These are phyloP conservation scores for Trypethelium eluteriae DNA, from an alignment of 495 filamentous ascomycete genomes.

Conservation along the genomic window DNA sequence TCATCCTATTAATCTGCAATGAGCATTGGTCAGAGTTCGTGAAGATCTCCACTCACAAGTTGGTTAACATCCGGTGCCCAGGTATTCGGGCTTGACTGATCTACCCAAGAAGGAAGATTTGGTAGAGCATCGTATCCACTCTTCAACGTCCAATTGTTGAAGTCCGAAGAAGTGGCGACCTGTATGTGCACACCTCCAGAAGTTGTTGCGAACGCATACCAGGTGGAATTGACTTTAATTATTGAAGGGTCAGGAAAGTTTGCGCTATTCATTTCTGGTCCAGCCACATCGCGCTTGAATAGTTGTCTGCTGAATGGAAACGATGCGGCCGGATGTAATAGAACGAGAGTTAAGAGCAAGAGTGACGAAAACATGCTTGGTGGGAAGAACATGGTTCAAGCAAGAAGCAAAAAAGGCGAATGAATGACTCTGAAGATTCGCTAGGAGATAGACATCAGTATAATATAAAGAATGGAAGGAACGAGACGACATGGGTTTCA, in stretches of 20 bases:
- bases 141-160: slow-evolving; percentile 20
- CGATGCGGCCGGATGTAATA: slow-evolving; percentile 3
- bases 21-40: not conserved
- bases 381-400: not conserved
- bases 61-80: slow-evolving; percentile 26
- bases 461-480: not conserved
- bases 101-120: slow-evolving; percentile 20
- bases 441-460: not conserved
- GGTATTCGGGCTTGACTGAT: slow-evolving; percentile 16
- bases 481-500: slow-evolving; percentile 8
- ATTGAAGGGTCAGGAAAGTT: slow-evolving; percentile 22
- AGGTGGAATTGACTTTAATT: slow-evolving; percentile 13
- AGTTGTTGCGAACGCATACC: slow-evolving; percentile 16
- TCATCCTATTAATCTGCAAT: slow-evolving; percentile 29
- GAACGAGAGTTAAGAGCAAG: not conserved
- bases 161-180: slow-evolving; percentile 15
- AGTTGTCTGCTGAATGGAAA: not conserved
- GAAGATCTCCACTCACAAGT: slow-evolving; percentile 10
- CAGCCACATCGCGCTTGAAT: slow-evolving; percentile 14
- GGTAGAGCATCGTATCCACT: slow-evolving; percentile 22
- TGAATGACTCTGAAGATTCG: not conserved
- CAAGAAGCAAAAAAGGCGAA: not conserved
- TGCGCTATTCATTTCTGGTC: slow-evolving; percentile 14
- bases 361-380: not conserved
- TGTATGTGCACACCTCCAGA: not conserved